Base-by-base conservation (phyloP, 2,329 filamentous ascomycete species). In the Penicillium sp. region DNA sequence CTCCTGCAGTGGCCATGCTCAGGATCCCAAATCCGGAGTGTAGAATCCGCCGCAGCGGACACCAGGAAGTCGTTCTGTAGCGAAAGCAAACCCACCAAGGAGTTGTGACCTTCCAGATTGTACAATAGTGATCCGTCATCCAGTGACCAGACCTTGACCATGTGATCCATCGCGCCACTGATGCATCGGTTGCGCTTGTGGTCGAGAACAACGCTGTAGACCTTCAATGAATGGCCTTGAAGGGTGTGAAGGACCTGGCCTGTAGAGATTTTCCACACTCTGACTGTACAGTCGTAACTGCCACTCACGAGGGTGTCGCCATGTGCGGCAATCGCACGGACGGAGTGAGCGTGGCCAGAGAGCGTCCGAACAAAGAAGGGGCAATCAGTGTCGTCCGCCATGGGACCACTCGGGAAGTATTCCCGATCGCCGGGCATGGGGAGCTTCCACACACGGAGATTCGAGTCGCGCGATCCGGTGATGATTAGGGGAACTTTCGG, bases 81-180 rank as follows among this genome's bases (percentile, higher is more conserved):
- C 63, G 97, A 93, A 29, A 98, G 76, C 2, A 98, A 78, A 1
- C 93, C 93, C 13, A 98, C 93, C 11, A 98, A 83, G 9, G 94
- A 86, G 13, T 84, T 86, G 65, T 98, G 93, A 0, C 93, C 93
- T 68, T 97, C 91, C 0, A 98, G 80, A 1, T 89, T 96, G 69
- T 91, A 86, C 9, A 97, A 74, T 57, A 90, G 88, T 0, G 84
- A 75, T 0, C 93, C 93, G 2, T 87, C 93, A 28, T 89, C 84
- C 11, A 98, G 78, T 51, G 91, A 93, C 93, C 93, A 98, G 9
- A 98, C 91, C 71, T 96, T 97, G 65, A 98, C 93, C 55, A 90
- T 79, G 53, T 93, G 95, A 67, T 98, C 93, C 93, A 98, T 98
- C 5, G 90, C 95, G 9, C 93, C 93, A 54, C 90, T 96, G 54